Conservation (phyloP, 768 basidiomycete species). For the Leccinum boreale region DNA sequence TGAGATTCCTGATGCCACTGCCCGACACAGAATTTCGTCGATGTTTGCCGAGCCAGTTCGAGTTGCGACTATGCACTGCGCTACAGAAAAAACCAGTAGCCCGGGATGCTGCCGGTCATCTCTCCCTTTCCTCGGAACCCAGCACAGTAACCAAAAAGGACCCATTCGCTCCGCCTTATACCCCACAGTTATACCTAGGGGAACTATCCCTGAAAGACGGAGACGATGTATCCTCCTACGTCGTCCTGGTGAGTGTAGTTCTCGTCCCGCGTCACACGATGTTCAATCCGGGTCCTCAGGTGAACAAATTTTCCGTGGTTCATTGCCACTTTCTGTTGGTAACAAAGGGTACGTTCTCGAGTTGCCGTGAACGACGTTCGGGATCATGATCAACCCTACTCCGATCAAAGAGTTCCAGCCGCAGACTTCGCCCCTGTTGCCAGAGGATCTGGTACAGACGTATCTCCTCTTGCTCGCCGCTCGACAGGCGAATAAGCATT, state of each 20-base stretch:
- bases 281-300: slow-evolving; percentile 36
- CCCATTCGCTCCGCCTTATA: slow-evolving; percentile 88
- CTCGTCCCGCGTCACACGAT: background rate
- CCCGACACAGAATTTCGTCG: background rate
- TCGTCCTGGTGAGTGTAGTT: slow-evolving; percentile 57
- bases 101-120: slow-evolving; percentile 42
- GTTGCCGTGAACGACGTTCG: background rate
- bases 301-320: slow-evolving; percentile 85
- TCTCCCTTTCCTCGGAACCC: slow-evolving; percentile 24
- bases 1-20: slow-evolving; percentile 27
- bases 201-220: slow-evolving; percentile 55
- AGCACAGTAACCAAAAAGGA: slow-evolving; percentile 37
- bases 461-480: slow-evolving; percentile 75
- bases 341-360: slow-evolving; percentile 62
- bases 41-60: slow-evolving; percentile 52
- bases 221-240: slow-evolving; percentile 55
- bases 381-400: background rate
- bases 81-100: slow-evolving; percentile 70
- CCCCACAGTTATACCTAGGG: slow-evolving; percentile 69
- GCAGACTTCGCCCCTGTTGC: slow-evolving; percentile 77
- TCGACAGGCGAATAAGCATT: slow-evolving; percentile 50
- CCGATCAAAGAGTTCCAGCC: slow-evolving; percentile 57
- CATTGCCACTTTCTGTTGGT: slow-evolving; percentile 85
- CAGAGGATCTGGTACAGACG: slow-evolving; percentile 72
- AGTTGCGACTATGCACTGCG: slow-evolving; percentile 83